Percentiles rank a stretch among this genome's conserved stretches.
phyloP scores from a whole-genome alignment of 169 alveolate genomes.

The Cyclospora cayetanensis region DNA sequence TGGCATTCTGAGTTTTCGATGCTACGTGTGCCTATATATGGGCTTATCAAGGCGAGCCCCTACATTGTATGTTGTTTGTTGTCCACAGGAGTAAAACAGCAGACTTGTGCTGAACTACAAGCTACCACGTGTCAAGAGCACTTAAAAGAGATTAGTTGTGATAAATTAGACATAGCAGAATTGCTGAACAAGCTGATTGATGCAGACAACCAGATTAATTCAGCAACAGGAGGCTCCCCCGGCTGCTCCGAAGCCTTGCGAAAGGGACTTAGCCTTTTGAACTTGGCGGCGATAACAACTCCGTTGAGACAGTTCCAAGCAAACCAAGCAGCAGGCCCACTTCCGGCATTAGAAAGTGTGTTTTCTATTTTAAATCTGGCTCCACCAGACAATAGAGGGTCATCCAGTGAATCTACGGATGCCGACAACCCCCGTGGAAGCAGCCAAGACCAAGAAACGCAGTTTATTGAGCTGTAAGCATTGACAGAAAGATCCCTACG shows the following conservation, averaged over 20 bases:
- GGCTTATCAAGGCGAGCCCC: background rate
- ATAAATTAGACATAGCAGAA: background rate
- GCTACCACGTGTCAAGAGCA: background rate
- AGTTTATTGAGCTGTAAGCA: slow-evolving; percentile 45
- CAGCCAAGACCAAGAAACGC: background rate
- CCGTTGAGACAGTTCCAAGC: slow-evolving; percentile 23
- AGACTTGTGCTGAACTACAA: slow-evolving; percentile 22
- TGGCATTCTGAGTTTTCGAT: background rate
- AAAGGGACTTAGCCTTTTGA: slow-evolving; percentile 15
- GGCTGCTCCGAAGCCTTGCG: slow-evolving; percentile 39
- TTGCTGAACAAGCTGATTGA: background rate
- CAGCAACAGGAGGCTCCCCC: slow-evolving; percentile 16
- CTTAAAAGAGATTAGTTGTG: background rate
- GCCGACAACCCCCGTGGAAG: background rate
- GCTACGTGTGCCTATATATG: background rate
- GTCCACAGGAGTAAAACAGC: slow-evolving; percentile 18
- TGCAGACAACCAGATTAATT: background rate
- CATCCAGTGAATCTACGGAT: background rate
- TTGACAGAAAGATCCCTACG: background rate
- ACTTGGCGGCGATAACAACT: background rate
- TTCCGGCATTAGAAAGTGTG: background rate
- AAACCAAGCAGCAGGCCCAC: slow-evolving; percentile 7
- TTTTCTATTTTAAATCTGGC: background rate
- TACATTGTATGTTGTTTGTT: background rate
- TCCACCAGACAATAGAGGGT: background rate